Percentiles rank a stretch among this genome's conserved stretches.
These are phyloP conservation scores for Quercus agrifolia DNA, from an alignment of 306 rosid species.

Conservation along the genomic window DNA sequence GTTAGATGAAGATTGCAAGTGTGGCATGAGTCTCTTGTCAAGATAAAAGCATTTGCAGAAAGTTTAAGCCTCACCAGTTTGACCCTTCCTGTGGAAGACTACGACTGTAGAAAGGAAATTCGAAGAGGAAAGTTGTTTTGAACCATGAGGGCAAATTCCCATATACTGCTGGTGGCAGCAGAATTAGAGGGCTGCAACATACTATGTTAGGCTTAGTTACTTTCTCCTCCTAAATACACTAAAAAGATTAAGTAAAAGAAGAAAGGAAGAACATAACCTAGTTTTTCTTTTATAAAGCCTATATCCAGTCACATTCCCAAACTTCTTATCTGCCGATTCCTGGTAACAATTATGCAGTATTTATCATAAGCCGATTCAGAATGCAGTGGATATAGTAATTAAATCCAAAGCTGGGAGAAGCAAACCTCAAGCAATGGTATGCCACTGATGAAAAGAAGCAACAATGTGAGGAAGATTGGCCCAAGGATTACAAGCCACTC, in stretches of 20 bases:
- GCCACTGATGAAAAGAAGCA: slow-evolving; percentile 98
- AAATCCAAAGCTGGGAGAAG: slow-evolving; percentile 26
- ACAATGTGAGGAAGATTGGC: slow-evolving; percentile 72
- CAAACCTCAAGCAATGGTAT: slow-evolving; percentile 92
- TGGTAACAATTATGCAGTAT: slow-evolving; percentile 37
- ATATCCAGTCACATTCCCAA: slow-evolving; percentile 65
- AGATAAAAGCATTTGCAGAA: slow-evolving; percentile 3
- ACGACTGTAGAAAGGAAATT: slow-evolving; percentile 77
- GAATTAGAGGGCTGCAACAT: slow-evolving; percentile 84
- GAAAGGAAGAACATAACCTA: slow-evolving; percentile 44
- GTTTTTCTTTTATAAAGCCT: slow-evolving; percentile 65
- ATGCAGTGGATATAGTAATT: background rate
- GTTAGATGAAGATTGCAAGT: background rate
- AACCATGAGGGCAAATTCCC: slow-evolving; percentile 82
- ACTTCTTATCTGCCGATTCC: slow-evolving; percentile 93
- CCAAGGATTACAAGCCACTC: slow-evolving; percentile 93
- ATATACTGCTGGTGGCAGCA: slow-evolving; percentile 57
- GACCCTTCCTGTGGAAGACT: slow-evolving; percentile 46
- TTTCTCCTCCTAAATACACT: slow-evolving; percentile 16
- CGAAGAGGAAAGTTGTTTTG: slow-evolving; percentile 67
- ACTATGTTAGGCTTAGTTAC: slow-evolving; percentile 20
- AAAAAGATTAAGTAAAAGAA: slow-evolving; percentile 15
- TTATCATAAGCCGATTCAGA: slow-evolving; percentile 15
- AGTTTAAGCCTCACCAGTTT: slow-evolving; percentile 59
- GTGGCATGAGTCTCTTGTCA: background rate